phyloP scores from a whole-genome alignment of 2,329 filamentous ascomycete species.

The Capronia coronata region DNA sequence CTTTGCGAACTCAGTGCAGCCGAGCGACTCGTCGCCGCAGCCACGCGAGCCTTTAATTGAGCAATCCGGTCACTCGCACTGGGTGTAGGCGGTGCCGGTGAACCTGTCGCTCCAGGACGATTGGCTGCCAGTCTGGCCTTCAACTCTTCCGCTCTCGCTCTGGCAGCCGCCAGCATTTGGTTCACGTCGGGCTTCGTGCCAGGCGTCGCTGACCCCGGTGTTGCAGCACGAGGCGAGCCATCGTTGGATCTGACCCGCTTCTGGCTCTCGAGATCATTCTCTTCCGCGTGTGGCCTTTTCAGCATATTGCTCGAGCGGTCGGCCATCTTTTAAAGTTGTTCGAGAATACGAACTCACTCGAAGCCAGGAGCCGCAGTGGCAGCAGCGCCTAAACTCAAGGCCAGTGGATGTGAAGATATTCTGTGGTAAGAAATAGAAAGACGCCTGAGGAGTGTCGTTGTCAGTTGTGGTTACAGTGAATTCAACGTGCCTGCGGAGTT shows the following conservation, averaged over 20 bases:
- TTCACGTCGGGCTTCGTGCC: slow-evolving; percentile 37
- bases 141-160: slow-evolving; percentile 44
- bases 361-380: neutral
- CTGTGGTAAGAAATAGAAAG: too few relatives aligned
- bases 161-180: slow-evolving; percentile 44
- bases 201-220: slow-evolving; percentile 31
- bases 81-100: slow-evolving; percentile 35
- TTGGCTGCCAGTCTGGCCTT: slow-evolving; percentile 41
- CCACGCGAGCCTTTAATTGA: slow-evolving; percentile 71
- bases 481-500: neutral
- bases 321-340: slow-evolving; percentile 14
- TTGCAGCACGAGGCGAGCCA: slow-evolving; percentile 42
- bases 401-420: neutral
- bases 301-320: slow-evolving; percentile 31
- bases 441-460: too few relatives aligned
- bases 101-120: slow-evolving; percentile 26
- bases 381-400: neutral
- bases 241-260: slow-evolving; percentile 46
- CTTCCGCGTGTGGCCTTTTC: slow-evolving; percentile 46
- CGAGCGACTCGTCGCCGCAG: slow-evolving; percentile 59
- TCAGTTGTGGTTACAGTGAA: too few relatives aligned
- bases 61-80: slow-evolving; percentile 62
- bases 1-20: slow-evolving; percentile 41
- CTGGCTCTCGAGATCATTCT: slow-evolving; percentile 40
- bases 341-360: slow-evolving; percentile 18